These are phyloP conservation scores for Cryptococcus sp. DNA, from an alignment of 1,284 basidiomycete genomes.

Conservation along the genomic window DNA sequence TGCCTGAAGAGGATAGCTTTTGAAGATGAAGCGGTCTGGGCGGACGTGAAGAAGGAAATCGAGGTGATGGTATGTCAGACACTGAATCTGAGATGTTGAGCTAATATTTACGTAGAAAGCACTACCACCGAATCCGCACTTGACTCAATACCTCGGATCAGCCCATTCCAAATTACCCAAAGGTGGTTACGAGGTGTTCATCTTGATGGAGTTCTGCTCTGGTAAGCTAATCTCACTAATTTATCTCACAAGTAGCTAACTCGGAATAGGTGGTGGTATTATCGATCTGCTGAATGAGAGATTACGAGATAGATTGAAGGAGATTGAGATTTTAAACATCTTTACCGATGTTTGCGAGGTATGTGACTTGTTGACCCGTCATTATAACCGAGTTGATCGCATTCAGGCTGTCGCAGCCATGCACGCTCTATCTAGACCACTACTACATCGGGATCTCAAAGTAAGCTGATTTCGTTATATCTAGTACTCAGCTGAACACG, in stretches of 20 bases:
- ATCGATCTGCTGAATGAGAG: slow-evolving; percentile 99
- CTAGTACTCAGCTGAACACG: background rate
- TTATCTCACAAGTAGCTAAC: no score
- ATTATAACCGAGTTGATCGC: background rate
- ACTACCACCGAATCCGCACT: slow-evolving; percentile 30
- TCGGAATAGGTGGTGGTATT: slow-evolving; percentile 72
- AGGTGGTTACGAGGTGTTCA: slow-evolving; percentile 91
- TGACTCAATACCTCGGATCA: slow-evolving; percentile 50
- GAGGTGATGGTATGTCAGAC: slow-evolving; percentile 77
- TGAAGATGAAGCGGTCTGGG: slow-evolving; percentile 78
- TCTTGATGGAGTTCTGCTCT: slow-evolving; percentile 95
- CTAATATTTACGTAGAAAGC: slow-evolving; percentile 29
- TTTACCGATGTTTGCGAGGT: slow-evolving; percentile 89
- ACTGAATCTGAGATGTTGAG: background rate
- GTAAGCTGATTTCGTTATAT: slow-evolving; percentile 18
- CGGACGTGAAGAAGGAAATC: slow-evolving; percentile 96
- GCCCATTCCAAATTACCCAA: slow-evolving; percentile 76
- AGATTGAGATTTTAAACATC: slow-evolving; percentile 94
- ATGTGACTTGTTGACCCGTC: slow-evolving; percentile 7
- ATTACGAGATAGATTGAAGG: slow-evolving; percentile 84
- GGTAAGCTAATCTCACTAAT: slow-evolving; percentile 44
- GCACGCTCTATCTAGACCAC: slow-evolving; percentile 79
- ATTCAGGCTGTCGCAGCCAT: slow-evolving; percentile 74
- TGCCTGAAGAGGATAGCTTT: slow-evolving; percentile 97
- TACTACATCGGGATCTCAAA: slow-evolving; percentile 96